Evolutionary conservation across 1,284 basidiomycete genomes (phyloP).

Genomic region (Ganoderma sp.): DNA sequence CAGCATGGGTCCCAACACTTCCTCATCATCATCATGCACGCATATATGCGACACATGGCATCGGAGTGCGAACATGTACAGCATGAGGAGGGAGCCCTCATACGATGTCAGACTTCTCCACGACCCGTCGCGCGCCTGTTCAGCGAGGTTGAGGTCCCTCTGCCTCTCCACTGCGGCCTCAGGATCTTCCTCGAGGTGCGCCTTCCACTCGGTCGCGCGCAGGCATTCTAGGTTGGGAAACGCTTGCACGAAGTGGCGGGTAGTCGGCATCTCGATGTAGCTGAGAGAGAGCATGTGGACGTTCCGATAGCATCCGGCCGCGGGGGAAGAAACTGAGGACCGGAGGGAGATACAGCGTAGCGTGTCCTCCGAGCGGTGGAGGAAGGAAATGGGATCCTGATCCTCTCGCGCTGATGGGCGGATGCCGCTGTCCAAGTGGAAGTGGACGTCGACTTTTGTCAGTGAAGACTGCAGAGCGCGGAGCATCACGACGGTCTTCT

Average conservation of each 20-base stretch:
- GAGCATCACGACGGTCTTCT: neutral
- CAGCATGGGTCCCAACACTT: neutral
- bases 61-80: neutral
- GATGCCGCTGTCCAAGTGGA: neutral
- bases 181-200: neutral
- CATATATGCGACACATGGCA: neutral
- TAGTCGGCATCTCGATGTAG: neutral
- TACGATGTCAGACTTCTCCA: neutral
- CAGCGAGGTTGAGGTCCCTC: conserved; percentile 3
- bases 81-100: neutral
- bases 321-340: neutral
- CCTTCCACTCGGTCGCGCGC: neutral
- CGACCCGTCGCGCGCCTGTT: neutral
- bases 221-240: conserved; percentile 1
- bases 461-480: neutral
- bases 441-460: neutral
- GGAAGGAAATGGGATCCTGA: neutral
- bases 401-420: neutral
- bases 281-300: neutral
- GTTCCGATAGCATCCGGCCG: neutral
- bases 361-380: neutral
- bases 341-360: neutral
- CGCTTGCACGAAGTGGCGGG: neutral
- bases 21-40: neutral
- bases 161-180: neutral